phyloP scores from a whole-genome alignment of 2,329 filamentous ascomycete genomes.

The Fusarium aywerte region DNA sequence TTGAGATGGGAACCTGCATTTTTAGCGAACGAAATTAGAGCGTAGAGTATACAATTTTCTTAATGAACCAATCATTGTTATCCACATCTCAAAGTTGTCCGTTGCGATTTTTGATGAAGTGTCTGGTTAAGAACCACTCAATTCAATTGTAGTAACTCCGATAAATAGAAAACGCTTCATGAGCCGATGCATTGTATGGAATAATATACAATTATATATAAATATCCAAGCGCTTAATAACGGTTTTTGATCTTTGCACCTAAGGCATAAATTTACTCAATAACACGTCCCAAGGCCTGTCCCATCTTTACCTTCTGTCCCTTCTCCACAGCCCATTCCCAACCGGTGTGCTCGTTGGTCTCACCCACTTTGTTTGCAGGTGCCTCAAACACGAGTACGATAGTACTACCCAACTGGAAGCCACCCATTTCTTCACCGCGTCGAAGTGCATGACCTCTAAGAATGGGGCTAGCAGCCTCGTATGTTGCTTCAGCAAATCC shows the following conservation, averaged over 20 bases:
- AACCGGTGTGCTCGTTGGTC: constrained; percentile 72
- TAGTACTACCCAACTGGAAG: constrained; percentile 93
- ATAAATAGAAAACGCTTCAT: background rate
- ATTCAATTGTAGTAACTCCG: background rate
- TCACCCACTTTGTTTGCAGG: constrained; percentile 69
- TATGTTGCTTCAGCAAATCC: constrained; percentile 96
- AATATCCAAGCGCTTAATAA: constrained; percentile 25
- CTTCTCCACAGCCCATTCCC: constrained; percentile 86
- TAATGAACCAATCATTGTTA: constrained; percentile 1
- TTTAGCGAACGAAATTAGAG: constrained; percentile 29
- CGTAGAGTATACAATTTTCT: background rate
- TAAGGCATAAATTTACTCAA: constrained; percentile 54
- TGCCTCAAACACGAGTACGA: constrained; percentile 96
- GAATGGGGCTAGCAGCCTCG: constrained; percentile 76
- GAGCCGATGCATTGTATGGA: background rate
- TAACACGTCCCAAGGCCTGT: constrained; percentile 81
- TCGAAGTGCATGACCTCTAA: constrained; percentile 84
- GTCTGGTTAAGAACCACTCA: background rate
- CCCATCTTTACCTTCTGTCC: constrained; percentile 92
- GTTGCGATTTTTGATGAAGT: too few relatives aligned
- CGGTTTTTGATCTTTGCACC: constrained; percentile 20
- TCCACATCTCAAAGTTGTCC: background rate
- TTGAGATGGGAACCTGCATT: constrained; percentile 12
- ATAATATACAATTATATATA: constrained; percentile 29
- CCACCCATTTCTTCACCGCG: constrained; percentile 98